A percentile compares a stretch with the other conserved stretches of the same genome.
phyloP scores from a whole-genome alignment of 2,329 filamentous ascomycete species.

The Coleophoma cylindrospora region DNA sequence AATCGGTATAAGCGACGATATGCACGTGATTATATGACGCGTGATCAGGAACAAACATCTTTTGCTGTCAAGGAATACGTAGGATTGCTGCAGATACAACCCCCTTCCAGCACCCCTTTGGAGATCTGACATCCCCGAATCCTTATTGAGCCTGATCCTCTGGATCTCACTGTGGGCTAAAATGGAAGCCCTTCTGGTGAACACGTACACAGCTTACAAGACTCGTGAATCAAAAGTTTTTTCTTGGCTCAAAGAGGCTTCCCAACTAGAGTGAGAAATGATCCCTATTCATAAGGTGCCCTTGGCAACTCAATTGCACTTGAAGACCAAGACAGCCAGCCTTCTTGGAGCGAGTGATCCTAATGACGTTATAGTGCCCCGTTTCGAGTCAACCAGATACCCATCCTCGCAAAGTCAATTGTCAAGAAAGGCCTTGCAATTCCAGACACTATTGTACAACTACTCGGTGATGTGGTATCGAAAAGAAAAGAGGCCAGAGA shows the following conservation, averaged over 20 bases:
- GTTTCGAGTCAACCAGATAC: slow-evolving; percentile 4
- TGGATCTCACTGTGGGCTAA: too few species aligned
- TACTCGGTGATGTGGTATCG: neutral
- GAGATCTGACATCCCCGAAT: too few species aligned
- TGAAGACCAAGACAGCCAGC: neutral
- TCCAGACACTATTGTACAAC: neutral
- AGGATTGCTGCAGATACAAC: too few species aligned
- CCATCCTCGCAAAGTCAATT: neutral
- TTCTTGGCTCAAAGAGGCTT: slow-evolving; percentile 7
- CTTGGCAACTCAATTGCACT: neutral
- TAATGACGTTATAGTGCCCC: slow-evolving; percentile 1
- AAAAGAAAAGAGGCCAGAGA: slow-evolving; percentile 1
- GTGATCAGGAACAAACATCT: too few species aligned
- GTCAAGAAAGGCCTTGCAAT: neutral
- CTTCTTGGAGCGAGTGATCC: slow-evolving; percentile 1
- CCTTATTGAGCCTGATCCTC: too few species aligned
- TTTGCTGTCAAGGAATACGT: too few species aligned
- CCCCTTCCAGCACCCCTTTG: too few species aligned
- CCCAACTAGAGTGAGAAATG: neutral
- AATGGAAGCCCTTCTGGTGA: neutral
- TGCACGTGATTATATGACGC: too few species aligned
- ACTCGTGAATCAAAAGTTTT: slow-evolving; percentile 7
- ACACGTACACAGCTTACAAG: slow-evolving; percentile 12
- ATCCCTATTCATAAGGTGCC: too few species aligned
- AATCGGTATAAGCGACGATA: too few species aligned